Evolutionary conservation across 345 rosid genomes (phyloP), one percentile per base, ranked within the genome.

Genomic region (Syzygium oleosum): DNA sequence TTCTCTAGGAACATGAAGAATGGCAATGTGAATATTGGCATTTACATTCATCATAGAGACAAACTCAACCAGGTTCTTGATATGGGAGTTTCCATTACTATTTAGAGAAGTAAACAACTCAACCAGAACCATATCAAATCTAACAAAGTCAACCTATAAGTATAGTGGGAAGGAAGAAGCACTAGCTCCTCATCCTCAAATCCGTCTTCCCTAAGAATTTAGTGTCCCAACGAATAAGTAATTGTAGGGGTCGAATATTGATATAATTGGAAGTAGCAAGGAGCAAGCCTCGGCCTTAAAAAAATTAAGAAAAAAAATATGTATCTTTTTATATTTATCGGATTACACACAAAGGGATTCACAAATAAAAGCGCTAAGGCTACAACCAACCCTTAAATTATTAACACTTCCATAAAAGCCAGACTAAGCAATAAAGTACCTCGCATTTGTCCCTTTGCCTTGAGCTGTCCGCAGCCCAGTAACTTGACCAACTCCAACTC

Each of bases 401-500:
- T 34, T 68, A 68, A 68, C 7, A 14, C 46, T 68, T 34, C 21
- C 13, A 19, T 9, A 68, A 34, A 68, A 34, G 13, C 7, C 5
- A 10, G 46, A 34, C 3, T 34, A 9, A 68, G 4, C 13, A 73
- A 73, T 34, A 73, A 73, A 1, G 6, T 68, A 1, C 12, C 13
- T 34, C 1, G 0, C 9, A 73, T 73, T 73, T 73, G 34, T 21
- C 46, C 41, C 25, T 34, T 7, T 0, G 3, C 46, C 49, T 73
- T 9, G 25, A 34, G 46, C 46, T 17, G 7, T 19, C 61, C 55
- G 43, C 29, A 31, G 58, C 52, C 46, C 7, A 85, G 52, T 87
- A 85, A 83, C 85, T 86, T 80, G 29, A 87, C 80, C 89, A 85
- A 55, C 87, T 79, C 84, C 85, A 34, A 77, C 59, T 53, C 68